These are phyloP conservation scores for Leishmania mexicana DNA, from an alignment of 208 protist genomes.

Conservation along the genomic window DNA sequence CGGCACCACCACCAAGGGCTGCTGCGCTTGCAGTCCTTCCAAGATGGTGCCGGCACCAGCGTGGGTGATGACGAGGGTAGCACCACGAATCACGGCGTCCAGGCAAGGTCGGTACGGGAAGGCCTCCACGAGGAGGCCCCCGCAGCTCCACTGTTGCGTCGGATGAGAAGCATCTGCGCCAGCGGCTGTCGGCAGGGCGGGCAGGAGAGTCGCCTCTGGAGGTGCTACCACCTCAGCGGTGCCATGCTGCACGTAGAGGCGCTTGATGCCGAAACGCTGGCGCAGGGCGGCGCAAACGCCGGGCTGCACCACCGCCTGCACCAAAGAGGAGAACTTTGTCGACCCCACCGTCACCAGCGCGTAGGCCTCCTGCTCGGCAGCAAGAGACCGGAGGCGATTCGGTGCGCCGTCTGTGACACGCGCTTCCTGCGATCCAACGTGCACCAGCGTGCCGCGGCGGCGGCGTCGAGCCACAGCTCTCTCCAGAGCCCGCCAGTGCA, in stretches of 20 bases:
- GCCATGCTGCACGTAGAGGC: slow-evolving; percentile 83
- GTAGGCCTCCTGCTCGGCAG: slow-evolving; percentile 21
- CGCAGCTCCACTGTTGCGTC: slow-evolving; percentile 25
- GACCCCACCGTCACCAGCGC: slow-evolving; percentile 92
- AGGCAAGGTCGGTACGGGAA: slow-evolving; percentile 77
- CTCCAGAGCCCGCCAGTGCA: slow-evolving; percentile 77
- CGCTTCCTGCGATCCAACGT: slow-evolving; percentile 38
- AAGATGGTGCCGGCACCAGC: slow-evolving; percentile 93
- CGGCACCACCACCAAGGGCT: slow-evolving; percentile 80
- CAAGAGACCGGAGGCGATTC: background rate
- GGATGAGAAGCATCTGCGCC: background rate
- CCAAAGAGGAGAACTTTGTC: slow-evolving; percentile 76
- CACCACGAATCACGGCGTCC: slow-evolving; percentile 42
- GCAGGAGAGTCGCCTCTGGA: slow-evolving; percentile 1
- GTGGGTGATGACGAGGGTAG: slow-evolving; percentile 84
- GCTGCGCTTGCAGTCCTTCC: slow-evolving; percentile 67
- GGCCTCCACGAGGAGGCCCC: slow-evolving; percentile 58
- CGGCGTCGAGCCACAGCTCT: slow-evolving; percentile 22
- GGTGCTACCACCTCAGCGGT: slow-evolving; percentile 24
- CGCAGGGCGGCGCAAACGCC: slow-evolving; percentile 44
- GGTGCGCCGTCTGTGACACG: background rate
- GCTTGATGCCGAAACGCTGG: slow-evolving; percentile 44
- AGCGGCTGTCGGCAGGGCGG: background rate
- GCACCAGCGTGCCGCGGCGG: slow-evolving; percentile 34
- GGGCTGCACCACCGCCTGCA: slow-evolving; percentile 48